A percentile compares a stretch with the other conserved stretches of the same genome.
Conservation (phyloP, 257 asterid genomes). For the Fraxinus excelsior region DNA sequence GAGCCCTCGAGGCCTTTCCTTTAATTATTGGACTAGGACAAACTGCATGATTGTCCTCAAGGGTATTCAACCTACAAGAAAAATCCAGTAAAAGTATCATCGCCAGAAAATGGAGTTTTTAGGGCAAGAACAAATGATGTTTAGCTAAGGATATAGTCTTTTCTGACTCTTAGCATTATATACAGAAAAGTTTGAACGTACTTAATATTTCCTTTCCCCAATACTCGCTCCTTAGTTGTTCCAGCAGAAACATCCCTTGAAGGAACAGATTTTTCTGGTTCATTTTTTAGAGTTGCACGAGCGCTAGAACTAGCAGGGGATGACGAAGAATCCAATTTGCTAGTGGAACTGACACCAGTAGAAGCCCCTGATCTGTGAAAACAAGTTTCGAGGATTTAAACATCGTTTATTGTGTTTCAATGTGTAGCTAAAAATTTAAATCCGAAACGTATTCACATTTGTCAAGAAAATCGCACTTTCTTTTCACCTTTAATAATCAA, state of each 20-base stretch:
- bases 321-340: conserved; percentile 61
- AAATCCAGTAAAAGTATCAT: conserved; percentile 22
- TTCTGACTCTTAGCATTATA: conserved; percentile 14
- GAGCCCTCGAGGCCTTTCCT: conserved; percentile 92
- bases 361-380: conserved; percentile 64
- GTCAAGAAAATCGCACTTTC: background rate
- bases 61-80: conserved; percentile 69
- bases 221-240: conserved; percentile 69
- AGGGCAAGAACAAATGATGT: background rate
- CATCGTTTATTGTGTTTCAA: background rate
- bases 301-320: conserved; percentile 68
- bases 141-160: background rate
- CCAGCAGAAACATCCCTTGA: conserved; percentile 67
- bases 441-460: background rate
- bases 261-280: conserved; percentile 64
- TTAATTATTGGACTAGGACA: conserved; percentile 62
- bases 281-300: conserved; percentile 65
- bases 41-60: conserved; percentile 55
- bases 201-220: conserved; percentile 76
- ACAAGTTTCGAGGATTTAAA: conserved; percentile 23
- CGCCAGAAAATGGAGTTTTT: conserved; percentile 9
- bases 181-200: conserved; percentile 37
- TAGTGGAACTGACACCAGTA: conserved; percentile 39
- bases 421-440: background rate
- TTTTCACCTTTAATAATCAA: conserved; percentile 12